A percentile compares a stretch with the other conserved stretches of the same genome.
These are phyloP conservation scores for Metschnikowia anglica DNA, from an alignment of 805 yeast genomes.

Conservation along the genomic window DNA sequence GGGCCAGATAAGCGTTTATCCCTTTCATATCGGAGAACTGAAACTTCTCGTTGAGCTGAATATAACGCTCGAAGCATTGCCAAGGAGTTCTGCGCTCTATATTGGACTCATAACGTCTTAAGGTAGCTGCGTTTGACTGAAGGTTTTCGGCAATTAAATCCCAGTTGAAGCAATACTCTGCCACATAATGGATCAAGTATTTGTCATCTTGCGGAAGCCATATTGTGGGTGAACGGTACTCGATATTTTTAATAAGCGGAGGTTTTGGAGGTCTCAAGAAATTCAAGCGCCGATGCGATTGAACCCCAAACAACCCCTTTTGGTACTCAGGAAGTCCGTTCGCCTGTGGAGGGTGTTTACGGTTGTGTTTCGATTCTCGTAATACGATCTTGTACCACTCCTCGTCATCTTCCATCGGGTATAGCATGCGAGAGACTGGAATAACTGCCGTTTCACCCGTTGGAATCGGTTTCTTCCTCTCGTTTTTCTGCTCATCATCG, in stretches of 20 bases:
- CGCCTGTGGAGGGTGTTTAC: neutral
- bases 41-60: slow-evolving; percentile 86
- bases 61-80: slow-evolving; percentile 97
- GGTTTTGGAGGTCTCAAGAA: slow-evolving; percentile 86
- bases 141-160: slow-evolving; percentile 82
- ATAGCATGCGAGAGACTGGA: slow-evolving; percentile 64
- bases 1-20: slow-evolving; percentile 75
- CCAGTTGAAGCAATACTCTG: slow-evolving; percentile 91
- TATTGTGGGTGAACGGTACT: slow-evolving; percentile 84
- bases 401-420: slow-evolving; percentile 63
- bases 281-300: slow-evolving; percentile 53
- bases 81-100: slow-evolving; percentile 96
- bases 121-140: slow-evolving; percentile 58
- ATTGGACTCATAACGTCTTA: slow-evolving; percentile 69
- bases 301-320: slow-evolving; percentile 58
- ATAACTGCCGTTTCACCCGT: slow-evolving; percentile 38
- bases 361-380: slow-evolving; percentile 30
- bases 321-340: slow-evolving; percentile 43
- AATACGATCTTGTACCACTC: slow-evolving; percentile 59
- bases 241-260: slow-evolving; percentile 77
- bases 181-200: slow-evolving; percentile 72
- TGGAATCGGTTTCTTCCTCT: slow-evolving; percentile 4
- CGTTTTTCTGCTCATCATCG: slow-evolving; percentile 30
- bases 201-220: slow-evolving; percentile 97
- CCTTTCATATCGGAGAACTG: slow-evolving; percentile 88